A percentile compares a stretch with the other conserved stretches of the same genome.
Evolutionary conservation across 225 moss, liverwort and hornwort species (phyloP).

Genomic region (Ulota crispa): DNA sequence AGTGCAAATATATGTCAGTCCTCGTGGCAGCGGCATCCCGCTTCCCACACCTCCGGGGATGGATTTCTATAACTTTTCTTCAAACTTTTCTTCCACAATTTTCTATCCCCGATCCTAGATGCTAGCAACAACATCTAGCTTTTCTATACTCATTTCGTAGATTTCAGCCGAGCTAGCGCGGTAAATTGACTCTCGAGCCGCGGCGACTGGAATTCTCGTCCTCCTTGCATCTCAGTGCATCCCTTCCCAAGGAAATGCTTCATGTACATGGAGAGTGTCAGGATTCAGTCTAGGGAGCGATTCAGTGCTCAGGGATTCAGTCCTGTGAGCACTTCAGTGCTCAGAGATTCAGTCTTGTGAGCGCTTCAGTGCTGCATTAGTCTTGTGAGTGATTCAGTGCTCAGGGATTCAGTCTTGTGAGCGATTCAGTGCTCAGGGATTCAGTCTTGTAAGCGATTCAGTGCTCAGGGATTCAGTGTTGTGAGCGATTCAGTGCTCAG

Average conservation of each 20-base stretch:
- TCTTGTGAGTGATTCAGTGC: too few relatives aligned
- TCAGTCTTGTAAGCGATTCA: too few relatives aligned
- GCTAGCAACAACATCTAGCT: rapidly evolving
- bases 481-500: too few relatives aligned
- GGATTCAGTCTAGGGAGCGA: too few relatives aligned
- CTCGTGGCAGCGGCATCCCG: constrained; percentile 12
- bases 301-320: too few relatives aligned
- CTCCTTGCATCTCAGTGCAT: background rate
- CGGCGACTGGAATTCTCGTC: constrained; percentile 2
- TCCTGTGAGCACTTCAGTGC: background rate
- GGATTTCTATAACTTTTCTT: too few relatives aligned
- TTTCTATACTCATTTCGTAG: rapidly evolving
- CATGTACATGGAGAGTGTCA: background rate
- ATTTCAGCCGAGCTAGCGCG: background rate
- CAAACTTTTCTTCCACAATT: background rate
- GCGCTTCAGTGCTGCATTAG: too few relatives aligned
- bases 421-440: too few relatives aligned
- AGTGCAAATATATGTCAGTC: background rate
- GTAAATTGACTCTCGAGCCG: constrained; percentile 3
- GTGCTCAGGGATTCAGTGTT: too few relatives aligned
- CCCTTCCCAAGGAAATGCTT: too few relatives aligned
- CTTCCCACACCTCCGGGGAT: constrained; percentile 15
- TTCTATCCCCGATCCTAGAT: background rate
- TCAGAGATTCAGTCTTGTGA: too few relatives aligned
- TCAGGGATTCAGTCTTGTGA: too few relatives aligned